Conservation (phyloP, 768 basidiomycete genomes). For the Suillus decipiens region DNA sequence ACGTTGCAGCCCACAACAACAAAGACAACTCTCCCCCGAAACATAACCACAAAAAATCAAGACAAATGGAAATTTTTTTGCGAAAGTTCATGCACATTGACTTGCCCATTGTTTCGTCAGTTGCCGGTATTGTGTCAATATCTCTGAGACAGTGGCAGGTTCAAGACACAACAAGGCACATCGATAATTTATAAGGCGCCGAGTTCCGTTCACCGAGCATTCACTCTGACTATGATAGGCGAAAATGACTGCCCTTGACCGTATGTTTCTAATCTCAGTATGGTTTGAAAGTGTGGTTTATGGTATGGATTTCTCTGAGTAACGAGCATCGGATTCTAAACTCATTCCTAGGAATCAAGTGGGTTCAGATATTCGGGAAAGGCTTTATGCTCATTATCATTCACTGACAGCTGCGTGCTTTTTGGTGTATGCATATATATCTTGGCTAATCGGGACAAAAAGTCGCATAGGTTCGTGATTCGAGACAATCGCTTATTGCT, state of each 20-base stretch:
- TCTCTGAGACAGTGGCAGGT: neutral
- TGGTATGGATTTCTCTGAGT: neutral
- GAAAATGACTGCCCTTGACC: neutral
- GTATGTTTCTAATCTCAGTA: constrained; percentile 8
- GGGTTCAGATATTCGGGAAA: neutral
- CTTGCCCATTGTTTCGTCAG: constrained; percentile 1
- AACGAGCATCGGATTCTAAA: neutral
- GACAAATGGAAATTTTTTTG: neutral
- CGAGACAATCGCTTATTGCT: neutral
- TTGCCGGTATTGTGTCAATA: neutral
- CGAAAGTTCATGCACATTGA: neutral
- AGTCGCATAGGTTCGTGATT: constrained; percentile 8
- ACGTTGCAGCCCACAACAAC: neutral
- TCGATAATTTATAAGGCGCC: neutral
- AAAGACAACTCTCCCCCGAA: neutral
- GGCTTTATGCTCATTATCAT: neutral
- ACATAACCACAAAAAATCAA: neutral
- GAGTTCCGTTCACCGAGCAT: neutral
- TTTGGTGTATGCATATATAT: constrained; percentile 11
- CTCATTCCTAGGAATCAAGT: constrained; percentile 11
- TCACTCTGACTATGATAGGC: neutral
- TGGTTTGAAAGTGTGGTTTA: constrained; percentile 10
- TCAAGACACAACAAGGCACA: constrained; percentile 4
- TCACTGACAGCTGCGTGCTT: constrained; percentile 10
- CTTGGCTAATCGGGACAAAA: neutral